phyloP scores from a whole-genome alignment of 129 eudicot species.

The Chrysanthemum seticuspe region DNA sequence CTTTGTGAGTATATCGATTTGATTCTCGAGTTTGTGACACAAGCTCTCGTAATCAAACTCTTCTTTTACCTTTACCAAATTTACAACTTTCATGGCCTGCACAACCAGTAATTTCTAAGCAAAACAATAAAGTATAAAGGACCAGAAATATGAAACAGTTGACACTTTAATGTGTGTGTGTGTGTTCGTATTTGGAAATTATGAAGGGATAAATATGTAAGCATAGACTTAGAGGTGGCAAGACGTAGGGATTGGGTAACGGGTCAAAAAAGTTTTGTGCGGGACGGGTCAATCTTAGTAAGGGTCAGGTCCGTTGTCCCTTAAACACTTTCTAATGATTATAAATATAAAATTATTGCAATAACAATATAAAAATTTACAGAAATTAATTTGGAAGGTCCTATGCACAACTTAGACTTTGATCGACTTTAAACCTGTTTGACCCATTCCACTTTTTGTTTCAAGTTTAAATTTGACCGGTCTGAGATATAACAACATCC shows the following conservation, averaged over 20 bases:
- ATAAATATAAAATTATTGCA: background rate
- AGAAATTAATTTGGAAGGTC: background rate
- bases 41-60: constrained; percentile 95
- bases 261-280: background rate
- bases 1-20: constrained; percentile 74
- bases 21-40: constrained; percentile 84
- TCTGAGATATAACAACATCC: background rate
- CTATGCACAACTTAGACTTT: constrained; percentile 1
- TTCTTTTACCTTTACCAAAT: constrained; percentile 84
- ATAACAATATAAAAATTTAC: background rate
- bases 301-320: background rate
- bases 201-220: background rate
- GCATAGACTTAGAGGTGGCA: background rate
- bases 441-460: background rate
- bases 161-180: constrained; percentile 1
- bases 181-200: constrained; percentile 13
- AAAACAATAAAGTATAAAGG: background rate
- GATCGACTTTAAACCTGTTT: constrained; percentile 10
- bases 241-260: background rate
- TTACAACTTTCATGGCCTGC: constrained; percentile 98
- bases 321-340: background rate
- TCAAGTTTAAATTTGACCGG: background rate
- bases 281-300: background rate
- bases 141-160: background rate
- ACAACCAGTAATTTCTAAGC: constrained; percentile 32